phyloP scores from a whole-genome alignment of 2,329 filamentous ascomycete genomes.

The Didymella pinodella region DNA sequence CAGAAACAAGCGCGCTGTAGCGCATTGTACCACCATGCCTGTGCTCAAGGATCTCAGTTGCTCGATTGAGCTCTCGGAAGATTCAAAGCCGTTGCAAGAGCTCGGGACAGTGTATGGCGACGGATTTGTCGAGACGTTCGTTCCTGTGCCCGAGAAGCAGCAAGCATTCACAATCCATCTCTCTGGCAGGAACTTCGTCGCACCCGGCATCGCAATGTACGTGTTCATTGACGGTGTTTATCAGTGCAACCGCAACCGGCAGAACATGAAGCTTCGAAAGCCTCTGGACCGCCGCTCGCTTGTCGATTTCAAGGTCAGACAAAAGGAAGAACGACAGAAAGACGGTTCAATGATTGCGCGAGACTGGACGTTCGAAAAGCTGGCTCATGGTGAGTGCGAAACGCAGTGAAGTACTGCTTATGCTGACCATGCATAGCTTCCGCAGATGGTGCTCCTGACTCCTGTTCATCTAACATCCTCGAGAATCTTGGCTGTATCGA shows the following conservation, averaged over 20 bases:
- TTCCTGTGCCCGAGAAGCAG: constrained; percentile 57
- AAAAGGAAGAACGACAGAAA: constrained; percentile 61
- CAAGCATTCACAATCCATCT: constrained; percentile 60
- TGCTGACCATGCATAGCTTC: constrained; percentile 38
- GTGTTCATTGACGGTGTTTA: constrained; percentile 66
- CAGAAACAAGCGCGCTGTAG: background rate
- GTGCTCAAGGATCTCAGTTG: constrained; percentile 62
- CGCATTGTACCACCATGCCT: constrained; percentile 55
- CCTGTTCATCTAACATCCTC: constrained; percentile 41
- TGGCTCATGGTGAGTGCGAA: constrained; percentile 55
- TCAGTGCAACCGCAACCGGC: constrained; percentile 64
- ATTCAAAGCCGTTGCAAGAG: constrained; percentile 56
- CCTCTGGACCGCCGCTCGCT: constrained; percentile 45
- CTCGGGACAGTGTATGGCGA: constrained; percentile 61
- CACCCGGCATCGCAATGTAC: constrained; percentile 61
- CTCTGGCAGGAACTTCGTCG: constrained; percentile 60
- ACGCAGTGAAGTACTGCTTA: too few relatives aligned
- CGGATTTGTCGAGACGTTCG: constrained; percentile 60
- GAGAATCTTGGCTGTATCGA: constrained; percentile 58
- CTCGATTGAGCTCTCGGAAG: constrained; percentile 58
- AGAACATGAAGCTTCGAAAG: constrained; percentile 49
- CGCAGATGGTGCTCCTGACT: constrained; percentile 48
- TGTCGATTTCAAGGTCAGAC: constrained; percentile 60
- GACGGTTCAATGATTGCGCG: constrained; percentile 59
- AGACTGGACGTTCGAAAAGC: constrained; percentile 62